Base-by-base conservation (phyloP, 306 rosid species). In the Luffa aegyptiaca region DNA sequence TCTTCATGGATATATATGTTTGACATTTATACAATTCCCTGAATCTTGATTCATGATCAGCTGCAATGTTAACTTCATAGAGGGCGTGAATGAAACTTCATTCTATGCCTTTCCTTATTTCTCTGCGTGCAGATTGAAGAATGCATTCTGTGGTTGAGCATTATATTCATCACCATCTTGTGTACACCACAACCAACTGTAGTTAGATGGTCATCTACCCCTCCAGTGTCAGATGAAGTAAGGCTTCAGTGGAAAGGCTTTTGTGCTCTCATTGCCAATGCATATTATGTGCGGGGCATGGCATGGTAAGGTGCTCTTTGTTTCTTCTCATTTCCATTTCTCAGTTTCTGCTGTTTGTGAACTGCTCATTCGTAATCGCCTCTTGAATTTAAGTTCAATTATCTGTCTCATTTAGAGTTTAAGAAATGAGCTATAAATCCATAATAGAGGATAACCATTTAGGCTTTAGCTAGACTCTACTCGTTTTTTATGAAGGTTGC, bases 181-280 rank as follows among this genome's bases (percentile, higher is more conserved):
- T 95, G 97, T 66, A 95, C 99, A 44, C 99, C 99, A 18, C 99
- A 88, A 80, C 99, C 97, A 59, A 95, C 99, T 77, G 84, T 95
- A 64, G 93, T 95, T 82, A 86, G 97, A 84, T 95, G 99, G 99
- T 95, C 99, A 78, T 88, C 97, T 58, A 91, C 93, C 33, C 88
- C 96, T 77, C 88, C 99, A 0, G 97, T 90, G 82, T 92, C 96
- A 2, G 97, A 93, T 79, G 96, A 95, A 87, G 91, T 88, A 81
- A 84, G 90, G 87, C 96, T 92, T 68, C 93, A 93, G 45, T 95
- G 99, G 99, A 95, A 95, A 84, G 99, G 99, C 80, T 95, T 95
- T 77, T 93, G 99, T 83, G 97, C 96, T 39, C 91, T 92, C 56
- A 93, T 93, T 75, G 97, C 99, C 79, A 95, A 95, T 86, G 99